Evolutionary conservation across 352 stramenopile genomes (phyloP), one percentile per base, ranked within the genome.

Genomic region (Pythium rishiriense): DNA sequence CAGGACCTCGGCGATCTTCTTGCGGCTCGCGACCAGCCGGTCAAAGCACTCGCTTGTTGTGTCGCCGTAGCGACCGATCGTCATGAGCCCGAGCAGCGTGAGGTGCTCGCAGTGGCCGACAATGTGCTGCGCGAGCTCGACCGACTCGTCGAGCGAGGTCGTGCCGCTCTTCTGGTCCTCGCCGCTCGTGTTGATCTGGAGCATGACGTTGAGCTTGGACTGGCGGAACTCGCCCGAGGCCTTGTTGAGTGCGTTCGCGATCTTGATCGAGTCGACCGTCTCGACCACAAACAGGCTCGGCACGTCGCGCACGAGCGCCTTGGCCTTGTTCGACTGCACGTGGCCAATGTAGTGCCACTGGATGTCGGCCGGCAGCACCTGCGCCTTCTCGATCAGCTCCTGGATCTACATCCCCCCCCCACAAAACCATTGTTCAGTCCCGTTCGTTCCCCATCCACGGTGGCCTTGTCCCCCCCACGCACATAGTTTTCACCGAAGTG

Each of bases 401-500:
- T 99, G 96, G 64, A 96, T 89, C 81, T 93, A 29, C 15, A 29
- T 56, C 21, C 26, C 35, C 43, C 35, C 24, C 61, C n/a, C 37
- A 43, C 14, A 19, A 3, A 33, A 31, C n/a, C n/a, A n/a, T n/a
- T n/a, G n/a, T n/a, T n/a, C n/a, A n/a, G n/a, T n/a, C n/a, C n/a
- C n/a, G n/a, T n/a, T n/a, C n/a, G n/a, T n/a, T n/a, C n/a, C n/a
- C 9, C 24, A n/a, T 15, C 14, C 37, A 21, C 37, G 7, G 19
- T 19, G 14, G 3, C 14, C 10, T n/a, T 43, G 1, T 17, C 6
- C 4, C 9, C 19, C 9, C 2, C 3, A 75, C 72, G 47, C 64
- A 98, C 96, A 73, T 99, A 99, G 81, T 99, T 99, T 70, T 99
- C 97, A 43, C 97, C 97, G 84, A 99, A 99, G 56, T 98, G 81